phyloP scores from a whole-genome alignment of 352 stramenopile genomes.

The Pythium brassicae region DNA sequence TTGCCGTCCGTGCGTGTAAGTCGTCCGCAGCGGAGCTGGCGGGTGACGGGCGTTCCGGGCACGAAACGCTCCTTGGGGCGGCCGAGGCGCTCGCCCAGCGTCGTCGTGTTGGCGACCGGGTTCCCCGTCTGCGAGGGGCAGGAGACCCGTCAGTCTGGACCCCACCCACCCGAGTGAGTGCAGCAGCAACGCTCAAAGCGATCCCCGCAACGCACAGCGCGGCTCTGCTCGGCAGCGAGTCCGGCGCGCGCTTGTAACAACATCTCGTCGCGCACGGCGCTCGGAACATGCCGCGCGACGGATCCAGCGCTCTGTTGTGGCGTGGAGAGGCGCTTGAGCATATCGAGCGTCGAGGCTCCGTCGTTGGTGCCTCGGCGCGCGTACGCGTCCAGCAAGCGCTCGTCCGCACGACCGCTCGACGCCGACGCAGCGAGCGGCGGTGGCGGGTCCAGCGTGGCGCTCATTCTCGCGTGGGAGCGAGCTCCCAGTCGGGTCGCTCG shows the following conservation, averaged over 20 bases:
- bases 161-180: too few relatives aligned
- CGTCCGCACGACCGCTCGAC: conserved; percentile 2
- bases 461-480: conserved; percentile 4
- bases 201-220: conserved; percentile 8
- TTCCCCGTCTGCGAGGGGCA: conserved; percentile 3
- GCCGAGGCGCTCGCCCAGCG: conserved; percentile 29
- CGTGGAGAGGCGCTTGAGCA: conserved; percentile 36
- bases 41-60: conserved; percentile 28
- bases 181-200: not conserved
- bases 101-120: conserved; percentile 26
- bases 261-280: conserved; percentile 49
- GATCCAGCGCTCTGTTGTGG: conserved; percentile 1
- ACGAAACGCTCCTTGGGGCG: conserved; percentile 27
- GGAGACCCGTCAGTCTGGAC: not conserved
- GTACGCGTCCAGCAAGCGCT: conserved; percentile 22
- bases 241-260: conserved; percentile 19
- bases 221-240: conserved; percentile 8
- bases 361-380: conserved; percentile 16
- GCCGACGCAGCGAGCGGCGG: not conserved
- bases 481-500: too few relatives aligned
- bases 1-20: conserved; percentile 29
- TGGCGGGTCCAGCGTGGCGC: not conserved
- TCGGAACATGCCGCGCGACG: conserved; percentile 1
- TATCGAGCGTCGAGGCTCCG: conserved; percentile 55
- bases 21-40: conserved; percentile 36